Evolutionary conservation across 2,329 filamentous ascomycete species (phyloP), one percentile per base, ranked within the genome.

Genomic region (Allantophomopsis cytisporea): DNA sequence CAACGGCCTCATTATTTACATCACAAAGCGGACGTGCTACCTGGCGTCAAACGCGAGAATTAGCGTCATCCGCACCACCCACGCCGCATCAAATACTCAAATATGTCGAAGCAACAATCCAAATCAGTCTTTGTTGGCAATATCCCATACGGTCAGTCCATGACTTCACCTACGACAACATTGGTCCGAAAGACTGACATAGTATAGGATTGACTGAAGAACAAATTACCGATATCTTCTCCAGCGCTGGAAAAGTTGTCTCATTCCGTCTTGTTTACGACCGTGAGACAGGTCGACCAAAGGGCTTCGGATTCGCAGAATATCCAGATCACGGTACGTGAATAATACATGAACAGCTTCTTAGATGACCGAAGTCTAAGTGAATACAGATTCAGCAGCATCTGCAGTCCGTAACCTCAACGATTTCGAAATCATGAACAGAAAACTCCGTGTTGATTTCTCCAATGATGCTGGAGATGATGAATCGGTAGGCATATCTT

Each of bases 251-350:
- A 42, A 84, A 88, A 48, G 89, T 96, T 1, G 70, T 93, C 43
- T 89, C 83, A 57, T 96, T 96, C 59, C 78, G 89, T 39, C 72
- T 96, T 37, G 89, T 96, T 47, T 93, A 94, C 61, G 93, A 96
- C 64, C 83, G 87, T 39, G 89, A 96, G 54, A 95, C 88, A 2
- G 88, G 89, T 33, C 79, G 86, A 41, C 88, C 91, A 1, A 96
- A 95, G 60, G 91, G 91, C 14, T 98, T 94, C 58, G 91, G 91
- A 30, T 98, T 96, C 53, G 84, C 88, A 54, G 89, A 96, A 58
- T 98, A 94, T 56, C 83, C 86, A 40, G 91, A 96, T 55, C 79
- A 84, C 43, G 89, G 94, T 73, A 71, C 30, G 59, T 36, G 5
- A 17, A 30, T 28, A 28, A 20, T 12, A 28, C 10, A 28, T 8